Base-by-base conservation (phyloP, 495 filamentous ascomycete species). In the Aspergillus egyptiacus region DNA sequence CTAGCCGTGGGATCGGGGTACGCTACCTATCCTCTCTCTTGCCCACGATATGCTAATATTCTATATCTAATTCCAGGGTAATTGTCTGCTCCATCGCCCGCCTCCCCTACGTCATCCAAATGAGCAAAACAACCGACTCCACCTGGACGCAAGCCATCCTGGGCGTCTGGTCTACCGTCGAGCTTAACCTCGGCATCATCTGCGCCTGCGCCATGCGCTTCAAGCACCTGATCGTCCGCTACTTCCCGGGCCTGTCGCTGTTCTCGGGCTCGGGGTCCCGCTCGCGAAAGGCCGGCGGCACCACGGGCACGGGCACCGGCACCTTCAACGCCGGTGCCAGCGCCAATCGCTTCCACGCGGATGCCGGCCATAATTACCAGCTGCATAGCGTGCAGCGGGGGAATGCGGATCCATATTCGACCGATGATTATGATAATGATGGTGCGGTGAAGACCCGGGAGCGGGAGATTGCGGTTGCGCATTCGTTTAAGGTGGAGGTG, bases 171-270 rank as follows among this genome's bases (percentile, higher is more conserved):
- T 87, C 83, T n/a, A 80, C 83, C 17, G 76, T 91, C 46, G 88
- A 91, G 59, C 84, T 91, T 55, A 87, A 91, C 56, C 72, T 86
- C 6, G 86, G 87, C 19, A 88, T 91, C 55, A 80, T 87, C 43
- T 89, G 84, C 46, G 87, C 82, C 34, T 91, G 86, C 58, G 80
- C 89, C 25, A 88, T 87, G 19, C 87, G 83, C 1, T 65, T 91
- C 53, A 94, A 91, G 57, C 86, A 84, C 9, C 68, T 94, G 33
- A 45, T 56, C 11, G 27, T 35, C 3, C 45, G 37, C 14, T 59
- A 59, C 23, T 32, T 59, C 14, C 57, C 57, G 2, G 27, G 31
- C 18, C 40, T 56, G 4, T 53, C 53, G 10, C 6, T 56, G 2
- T 56, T 51, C 41, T 53, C 54, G 25, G 35, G 39, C 41, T 23